Percentiles rank a stretch among this genome's conserved stretches.
Conservation (phyloP, 768 basidiomycete genomes). For the Boletus fagicola region DNA sequence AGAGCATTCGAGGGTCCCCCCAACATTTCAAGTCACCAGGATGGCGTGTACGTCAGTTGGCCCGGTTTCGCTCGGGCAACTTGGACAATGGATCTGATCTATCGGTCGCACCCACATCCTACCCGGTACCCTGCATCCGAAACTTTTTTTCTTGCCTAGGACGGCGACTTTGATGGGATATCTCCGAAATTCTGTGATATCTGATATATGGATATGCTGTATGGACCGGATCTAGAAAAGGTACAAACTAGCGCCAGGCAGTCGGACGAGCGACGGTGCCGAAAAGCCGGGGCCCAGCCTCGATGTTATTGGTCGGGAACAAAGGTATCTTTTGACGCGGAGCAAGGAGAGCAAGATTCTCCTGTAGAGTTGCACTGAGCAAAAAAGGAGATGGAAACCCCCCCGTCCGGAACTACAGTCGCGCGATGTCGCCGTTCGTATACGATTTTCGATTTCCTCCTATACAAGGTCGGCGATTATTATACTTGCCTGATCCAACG, state of each 20-base stretch:
- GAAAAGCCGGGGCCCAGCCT: not conserved
- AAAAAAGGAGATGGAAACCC: conserved; percentile 43
- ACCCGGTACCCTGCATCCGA: not conserved
- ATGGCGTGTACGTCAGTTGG: not conserved
- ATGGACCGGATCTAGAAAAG: not conserved
- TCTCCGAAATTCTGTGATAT: not conserved
- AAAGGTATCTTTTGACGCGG: not conserved
- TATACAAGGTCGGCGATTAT: conserved; percentile 38
- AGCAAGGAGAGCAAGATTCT: not conserved
- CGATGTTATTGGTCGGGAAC: not conserved
- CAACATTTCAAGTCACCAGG: not conserved
- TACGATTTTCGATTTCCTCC: conserved; percentile 53
- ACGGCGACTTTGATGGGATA: too few relatives aligned
- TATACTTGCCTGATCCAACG: not conserved
- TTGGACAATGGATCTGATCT: not conserved
- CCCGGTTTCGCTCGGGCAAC: not conserved
- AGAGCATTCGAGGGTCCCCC: not conserved
- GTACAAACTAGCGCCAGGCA: not conserved
- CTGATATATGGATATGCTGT: not conserved
- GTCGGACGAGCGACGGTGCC: not conserved
- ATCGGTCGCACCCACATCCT: not conserved
- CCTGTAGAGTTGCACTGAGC: not conserved
- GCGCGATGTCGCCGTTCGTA: conserved; percentile 45
- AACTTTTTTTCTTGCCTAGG: not conserved
- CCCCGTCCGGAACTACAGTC: conserved; percentile 45